phyloP scores from a whole-genome alignment of 2,329 filamentous ascomycete species.

The Immersiporthe knoxdaviesiana region DNA sequence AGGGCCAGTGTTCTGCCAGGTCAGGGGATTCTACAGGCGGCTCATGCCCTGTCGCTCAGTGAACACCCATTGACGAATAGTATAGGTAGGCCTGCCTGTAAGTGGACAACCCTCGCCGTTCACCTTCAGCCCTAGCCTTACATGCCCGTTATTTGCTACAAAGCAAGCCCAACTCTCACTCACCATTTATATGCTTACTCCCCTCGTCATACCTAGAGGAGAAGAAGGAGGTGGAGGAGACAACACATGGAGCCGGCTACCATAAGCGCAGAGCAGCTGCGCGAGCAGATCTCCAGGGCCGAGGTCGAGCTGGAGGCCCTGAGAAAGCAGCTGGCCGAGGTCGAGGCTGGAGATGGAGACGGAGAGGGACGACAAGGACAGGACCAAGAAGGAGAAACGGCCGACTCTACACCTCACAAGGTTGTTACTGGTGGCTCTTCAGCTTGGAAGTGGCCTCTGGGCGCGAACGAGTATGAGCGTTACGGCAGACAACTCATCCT shows the following conservation, averaged over 20 bases:
- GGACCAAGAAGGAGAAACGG: neutral
- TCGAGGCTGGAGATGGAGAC: conserved; percentile 39
- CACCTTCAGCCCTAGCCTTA: neutral
- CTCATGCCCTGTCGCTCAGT: neutral
- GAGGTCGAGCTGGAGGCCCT: conserved; percentile 54
- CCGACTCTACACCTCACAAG: neutral
- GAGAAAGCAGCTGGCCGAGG: conserved; percentile 48
- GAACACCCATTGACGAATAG: neutral
- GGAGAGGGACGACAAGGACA: neutral
- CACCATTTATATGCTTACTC: neutral
- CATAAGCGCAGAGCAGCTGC: conserved; percentile 44
- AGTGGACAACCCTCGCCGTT: neutral
- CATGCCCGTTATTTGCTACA: neutral
- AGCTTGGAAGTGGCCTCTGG: conserved; percentile 68
- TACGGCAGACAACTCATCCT: conserved; percentile 93
- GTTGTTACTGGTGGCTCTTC: neutral
- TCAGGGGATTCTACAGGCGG: neutral
- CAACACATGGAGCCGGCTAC: conserved; percentile 40
- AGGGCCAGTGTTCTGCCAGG: neutral
- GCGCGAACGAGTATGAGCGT: conserved; percentile 74
- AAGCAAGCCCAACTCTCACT: neutral
- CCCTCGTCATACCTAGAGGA: neutral
- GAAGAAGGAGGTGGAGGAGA: neutral
- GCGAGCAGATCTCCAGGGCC: conserved; percentile 49
- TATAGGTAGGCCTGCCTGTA: neutral